Percentiles rank a stretch among this genome's conserved stretches.
Evolutionary conservation across 805 yeast genomes (phyloP).

Genomic region (Barnettozyma wickerhamii): DNA sequence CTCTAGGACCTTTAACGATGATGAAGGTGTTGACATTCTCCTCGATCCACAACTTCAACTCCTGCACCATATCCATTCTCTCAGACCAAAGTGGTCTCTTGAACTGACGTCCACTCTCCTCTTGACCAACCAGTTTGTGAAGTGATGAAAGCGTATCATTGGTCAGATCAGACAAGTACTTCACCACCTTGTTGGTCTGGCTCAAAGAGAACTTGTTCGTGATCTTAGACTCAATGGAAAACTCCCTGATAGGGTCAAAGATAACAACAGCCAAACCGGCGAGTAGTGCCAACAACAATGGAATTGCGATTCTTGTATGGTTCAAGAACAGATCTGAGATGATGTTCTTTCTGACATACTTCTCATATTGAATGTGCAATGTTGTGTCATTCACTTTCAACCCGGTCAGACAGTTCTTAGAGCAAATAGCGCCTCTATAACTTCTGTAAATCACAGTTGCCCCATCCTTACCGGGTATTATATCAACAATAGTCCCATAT

Average conservation of each 20-base stretch:
- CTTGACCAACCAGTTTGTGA: slow-evolving; percentile 30
- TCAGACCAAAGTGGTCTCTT: slow-evolving; percentile 60
- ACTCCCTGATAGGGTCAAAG: slow-evolving; percentile 90
- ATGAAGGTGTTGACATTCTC: slow-evolving; percentile 92
- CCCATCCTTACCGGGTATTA: slow-evolving; percentile 47
- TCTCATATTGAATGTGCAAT: slow-evolving; percentile 71
- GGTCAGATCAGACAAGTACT: slow-evolving; percentile 30
- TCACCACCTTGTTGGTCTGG: slow-evolving; percentile 36
- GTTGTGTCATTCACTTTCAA: slow-evolving; percentile 56
- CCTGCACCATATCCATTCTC: slow-evolving; percentile 60
- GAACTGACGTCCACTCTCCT: slow-evolving; percentile 20
- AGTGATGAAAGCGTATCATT: slow-evolving; percentile 31
- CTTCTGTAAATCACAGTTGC: slow-evolving; percentile 53
- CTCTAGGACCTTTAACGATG: slow-evolving; percentile 87
- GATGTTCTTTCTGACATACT: slow-evolving; percentile 46
- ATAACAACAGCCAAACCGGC: slow-evolving; percentile 81
- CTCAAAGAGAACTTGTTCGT: slow-evolving; percentile 53
- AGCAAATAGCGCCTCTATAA: slow-evolving; percentile 70
- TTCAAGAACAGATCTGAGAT: slow-evolving; percentile 55
- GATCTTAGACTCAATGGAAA: slow-evolving; percentile 70
- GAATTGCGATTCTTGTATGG: slow-evolving; percentile 82
- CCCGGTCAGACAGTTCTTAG: slow-evolving; percentile 89
- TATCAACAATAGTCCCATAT: slow-evolving; percentile 80
- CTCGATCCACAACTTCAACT: slow-evolving; percentile 70
- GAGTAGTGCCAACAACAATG: slow-evolving; percentile 68